Percentiles rank a stretch among this genome's conserved stretches.
Evolutionary conservation across 176 grass and related monocot genomes (phyloP).

Genomic region (Bothriochloa decipiens): DNA sequence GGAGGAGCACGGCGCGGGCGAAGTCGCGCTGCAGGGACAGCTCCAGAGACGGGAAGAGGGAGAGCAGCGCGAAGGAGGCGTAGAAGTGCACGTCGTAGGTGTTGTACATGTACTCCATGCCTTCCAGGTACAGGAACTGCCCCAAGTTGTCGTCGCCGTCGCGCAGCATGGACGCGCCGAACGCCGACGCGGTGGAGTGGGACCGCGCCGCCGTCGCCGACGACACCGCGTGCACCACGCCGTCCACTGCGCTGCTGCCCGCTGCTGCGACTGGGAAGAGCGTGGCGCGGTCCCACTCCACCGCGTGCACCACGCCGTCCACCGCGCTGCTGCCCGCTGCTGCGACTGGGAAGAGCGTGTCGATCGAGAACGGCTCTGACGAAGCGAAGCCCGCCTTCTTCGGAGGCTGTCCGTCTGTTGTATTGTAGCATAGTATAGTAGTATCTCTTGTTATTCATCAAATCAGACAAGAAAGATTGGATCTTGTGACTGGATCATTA

Average conservation of each 20-base stretch:
- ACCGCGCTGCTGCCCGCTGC: background rate
- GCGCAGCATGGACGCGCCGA: constrained; percentile 60
- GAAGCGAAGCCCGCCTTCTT: constrained; percentile 47
- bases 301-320: constrained; percentile 46
- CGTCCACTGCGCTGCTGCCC: constrained; percentile 25
- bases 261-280: too few species aligned
- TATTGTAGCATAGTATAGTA: too few species aligned
- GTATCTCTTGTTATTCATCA: too few species aligned
- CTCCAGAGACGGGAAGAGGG: constrained; percentile 75
- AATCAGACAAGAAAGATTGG: too few species aligned
- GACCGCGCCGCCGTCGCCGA: constrained; percentile 42
- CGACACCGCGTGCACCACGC: constrained; percentile 54
- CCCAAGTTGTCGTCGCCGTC: constrained; percentile 76
- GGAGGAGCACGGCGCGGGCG: constrained; percentile 70
- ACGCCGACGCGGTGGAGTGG: constrained; percentile 42
- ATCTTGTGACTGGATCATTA: too few species aligned
- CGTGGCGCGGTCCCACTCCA: too few species aligned
- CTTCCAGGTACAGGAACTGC: constrained; percentile 91
- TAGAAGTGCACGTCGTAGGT: constrained; percentile 99
- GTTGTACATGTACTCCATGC: constrained; percentile 94
- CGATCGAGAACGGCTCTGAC: constrained; percentile 58
- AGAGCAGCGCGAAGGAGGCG: constrained; percentile 67
- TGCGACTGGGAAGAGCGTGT: constrained; percentile 3
- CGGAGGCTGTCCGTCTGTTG: constrained; percentile 68
- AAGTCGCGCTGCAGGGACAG: constrained; percentile 87